phyloP scores from a whole-genome alignment of 352 stramenopile species.

The Achlya hypogyna region DNA sequence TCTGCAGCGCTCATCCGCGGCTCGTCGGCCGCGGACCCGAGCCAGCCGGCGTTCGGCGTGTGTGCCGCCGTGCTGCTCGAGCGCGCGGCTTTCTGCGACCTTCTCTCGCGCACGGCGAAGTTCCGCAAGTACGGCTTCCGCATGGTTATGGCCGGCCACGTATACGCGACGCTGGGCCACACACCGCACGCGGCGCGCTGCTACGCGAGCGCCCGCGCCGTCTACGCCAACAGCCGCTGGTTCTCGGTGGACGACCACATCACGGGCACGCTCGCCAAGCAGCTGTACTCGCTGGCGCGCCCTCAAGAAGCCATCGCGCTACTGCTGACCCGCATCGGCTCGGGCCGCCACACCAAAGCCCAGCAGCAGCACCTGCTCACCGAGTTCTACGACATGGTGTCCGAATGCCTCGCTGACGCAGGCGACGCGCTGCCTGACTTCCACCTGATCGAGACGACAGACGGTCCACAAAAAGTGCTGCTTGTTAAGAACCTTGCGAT shows the following conservation, averaged over 20 bases:
- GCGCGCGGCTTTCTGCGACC: conserved; percentile 63
- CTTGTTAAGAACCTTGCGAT: conserved; percentile 66
- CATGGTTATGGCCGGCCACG: conserved; percentile 83
- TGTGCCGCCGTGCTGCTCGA: conserved; percentile 79
- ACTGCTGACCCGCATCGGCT: conserved; percentile 79
- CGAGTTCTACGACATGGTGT: conserved; percentile 41
- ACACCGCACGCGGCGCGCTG: conserved; percentile 69
- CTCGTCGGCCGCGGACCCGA: conserved; percentile 66
- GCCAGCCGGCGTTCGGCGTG: conserved; percentile 32
- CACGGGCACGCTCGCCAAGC: conserved; percentile 76
- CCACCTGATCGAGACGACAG: background rate
- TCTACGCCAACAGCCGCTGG: conserved; percentile 78
- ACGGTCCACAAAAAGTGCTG: conserved; percentile 34
- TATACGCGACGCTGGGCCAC: conserved; percentile 69
- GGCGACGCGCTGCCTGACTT: background rate
- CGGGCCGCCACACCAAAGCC: conserved; percentile 66
- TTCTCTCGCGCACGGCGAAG: conserved; percentile 54
- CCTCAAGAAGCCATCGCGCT: conserved; percentile 77
- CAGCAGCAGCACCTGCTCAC: conserved; percentile 77
- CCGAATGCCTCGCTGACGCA: conserved; percentile 10
- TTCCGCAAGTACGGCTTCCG: conserved; percentile 85
- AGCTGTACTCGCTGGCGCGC: conserved; percentile 65
- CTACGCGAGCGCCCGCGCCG: conserved; percentile 58
- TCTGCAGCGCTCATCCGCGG: conserved; percentile 72
- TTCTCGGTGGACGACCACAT: conserved; percentile 85